phyloP scores from a whole-genome alignment of 1,139 yeast species.

The Kluyveromyces sp. region DNA sequence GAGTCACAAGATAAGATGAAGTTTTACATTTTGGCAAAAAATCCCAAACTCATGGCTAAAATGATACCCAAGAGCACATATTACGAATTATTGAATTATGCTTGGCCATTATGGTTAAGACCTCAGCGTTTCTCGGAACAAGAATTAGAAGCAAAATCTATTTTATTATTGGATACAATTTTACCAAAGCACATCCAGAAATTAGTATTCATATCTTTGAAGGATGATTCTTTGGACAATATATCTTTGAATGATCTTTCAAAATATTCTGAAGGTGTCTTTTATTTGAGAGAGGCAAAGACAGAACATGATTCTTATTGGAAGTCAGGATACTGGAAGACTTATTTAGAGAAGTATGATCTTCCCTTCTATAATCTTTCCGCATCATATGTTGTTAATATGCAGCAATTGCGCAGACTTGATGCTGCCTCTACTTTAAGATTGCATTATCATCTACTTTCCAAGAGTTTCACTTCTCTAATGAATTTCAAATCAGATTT shows the following conservation, averaged over 20 bases:
- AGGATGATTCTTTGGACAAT: neutral
- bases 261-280: slow-evolving; percentile 1
- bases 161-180: slow-evolving; percentile 74
- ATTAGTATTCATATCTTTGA: slow-evolving; percentile 56
- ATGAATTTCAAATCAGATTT: slow-evolving; percentile 86
- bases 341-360: slow-evolving; percentile 46
- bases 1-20: neutral
- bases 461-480: slow-evolving; percentile 72
- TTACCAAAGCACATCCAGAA: slow-evolving; percentile 73
- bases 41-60: neutral
- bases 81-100: slow-evolving; percentile 68
- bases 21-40: neutral
- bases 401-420: slow-evolving; percentile 52
- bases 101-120: slow-evolving; percentile 90
- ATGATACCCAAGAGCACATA: slow-evolving; percentile 28
- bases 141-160: slow-evolving; percentile 82
- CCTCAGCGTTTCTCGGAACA: slow-evolving; percentile 70
- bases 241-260: neutral
- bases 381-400: slow-evolving; percentile 76
- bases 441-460: slow-evolving; percentile 76
- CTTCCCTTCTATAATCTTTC: slow-evolving; percentile 67
- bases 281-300: slow-evolving; percentile 32
- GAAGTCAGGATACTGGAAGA: slow-evolving; percentile 89
- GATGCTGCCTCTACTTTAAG: slow-evolving; percentile 76
- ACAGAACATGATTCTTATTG: slow-evolving; percentile 88